A percentile compares a stretch with the other conserved stretches of the same genome.
Conservation (phyloP, 2,329 filamentous ascomycete species). For the Metarhizium rileyi region DNA sequence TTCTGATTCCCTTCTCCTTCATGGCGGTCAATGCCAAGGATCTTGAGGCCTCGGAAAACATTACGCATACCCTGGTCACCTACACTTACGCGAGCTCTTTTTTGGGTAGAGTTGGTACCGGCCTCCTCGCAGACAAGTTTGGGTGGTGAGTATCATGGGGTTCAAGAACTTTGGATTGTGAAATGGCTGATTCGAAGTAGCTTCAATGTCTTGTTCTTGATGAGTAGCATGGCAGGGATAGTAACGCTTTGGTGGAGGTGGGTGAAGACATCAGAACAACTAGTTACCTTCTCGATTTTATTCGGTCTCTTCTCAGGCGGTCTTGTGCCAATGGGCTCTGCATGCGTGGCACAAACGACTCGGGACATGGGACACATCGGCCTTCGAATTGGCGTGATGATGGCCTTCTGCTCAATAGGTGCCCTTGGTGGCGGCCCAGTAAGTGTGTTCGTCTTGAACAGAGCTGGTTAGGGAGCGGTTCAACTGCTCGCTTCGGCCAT, state of each 20-base stretch:
- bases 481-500: slow-evolving; percentile 9
- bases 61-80: slow-evolving; percentile 34
- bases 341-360: slow-evolving; percentile 22
- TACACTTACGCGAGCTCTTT: slow-evolving; percentile 51
- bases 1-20: slow-evolving; percentile 21
- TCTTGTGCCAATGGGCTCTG: slow-evolving; percentile 23
- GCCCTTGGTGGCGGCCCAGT: slow-evolving; percentile 16
- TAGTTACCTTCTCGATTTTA: slow-evolving; percentile 16
- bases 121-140: slow-evolving; percentile 39
- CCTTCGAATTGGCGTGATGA: slow-evolving; percentile 22
- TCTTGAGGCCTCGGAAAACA: not conserved
- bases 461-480: slow-evolving; percentile 7
- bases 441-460: slow-evolving; percentile 12
- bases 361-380: slow-evolving; percentile 19
- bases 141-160: slow-evolving; percentile 24
- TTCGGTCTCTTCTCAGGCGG: slow-evolving; percentile 22
- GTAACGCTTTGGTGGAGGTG: slow-evolving; percentile 22
- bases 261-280: slow-evolving; percentile 10
- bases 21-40: slow-evolving; percentile 7
- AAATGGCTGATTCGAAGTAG: not conserved
- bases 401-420: slow-evolving; percentile 19
- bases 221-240: slow-evolving; percentile 14
- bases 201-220: slow-evolving; percentile 31
- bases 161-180: too few relatives aligned
- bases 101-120: slow-evolving; percentile 41